Conservation (phyloP, 148 eudicot genomes). For the Vaccinium corymbosum region DNA sequence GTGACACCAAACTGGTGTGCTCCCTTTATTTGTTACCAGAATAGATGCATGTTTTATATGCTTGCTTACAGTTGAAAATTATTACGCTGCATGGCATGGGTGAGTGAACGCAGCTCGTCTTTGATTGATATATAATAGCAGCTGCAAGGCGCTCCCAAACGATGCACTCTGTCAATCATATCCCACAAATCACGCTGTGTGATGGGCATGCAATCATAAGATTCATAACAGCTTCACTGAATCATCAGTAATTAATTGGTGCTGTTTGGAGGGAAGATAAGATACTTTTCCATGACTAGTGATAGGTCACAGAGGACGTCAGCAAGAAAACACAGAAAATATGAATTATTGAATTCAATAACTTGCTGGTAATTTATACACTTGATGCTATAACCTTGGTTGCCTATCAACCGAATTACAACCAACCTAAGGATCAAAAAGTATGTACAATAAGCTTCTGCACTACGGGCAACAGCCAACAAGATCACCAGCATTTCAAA, state of each 20-base stretch:
- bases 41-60: not conserved
- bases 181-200: not conserved
- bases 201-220: not conserved
- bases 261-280: not conserved
- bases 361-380: not conserved
- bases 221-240: not conserved
- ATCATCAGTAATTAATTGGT: not conserved
- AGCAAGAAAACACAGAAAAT: not conserved
- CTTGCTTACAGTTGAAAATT: not conserved
- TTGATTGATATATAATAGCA: not conserved
- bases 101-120: not conserved
- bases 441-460: not conserved
- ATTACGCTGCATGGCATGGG: not conserved
- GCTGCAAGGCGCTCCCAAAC: not conserved
- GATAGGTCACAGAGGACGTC: not conserved
- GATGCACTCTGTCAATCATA: not conserved
- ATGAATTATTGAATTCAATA: not conserved
- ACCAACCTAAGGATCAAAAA: not conserved
- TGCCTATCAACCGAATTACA: not conserved
- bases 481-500: not conserved
- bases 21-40: too few relatives aligned
- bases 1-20: too few relatives aligned
- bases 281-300: not conserved
- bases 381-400: not conserved
- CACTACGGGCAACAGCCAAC: not conserved